Conservation (phyloP, 768 basidiomycete species). For the Dacryopinax primogenitus region DNA sequence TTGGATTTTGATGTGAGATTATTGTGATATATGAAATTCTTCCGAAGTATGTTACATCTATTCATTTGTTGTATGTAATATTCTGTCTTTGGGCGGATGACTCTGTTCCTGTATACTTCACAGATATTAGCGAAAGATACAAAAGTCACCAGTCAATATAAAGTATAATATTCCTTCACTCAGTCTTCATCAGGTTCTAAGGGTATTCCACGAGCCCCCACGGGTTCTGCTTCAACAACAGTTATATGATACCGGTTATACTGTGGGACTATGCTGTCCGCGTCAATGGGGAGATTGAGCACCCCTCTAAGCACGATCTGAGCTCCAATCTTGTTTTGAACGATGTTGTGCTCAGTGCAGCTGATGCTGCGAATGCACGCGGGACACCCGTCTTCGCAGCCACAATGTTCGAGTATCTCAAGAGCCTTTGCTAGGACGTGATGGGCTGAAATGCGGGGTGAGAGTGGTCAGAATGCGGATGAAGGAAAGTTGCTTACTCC, state of each 20-base stretch:
- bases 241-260: conserved; percentile 11
- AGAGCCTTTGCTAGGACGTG: conserved; percentile 49
- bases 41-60: neutral
- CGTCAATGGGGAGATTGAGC: conserved; percentile 35
- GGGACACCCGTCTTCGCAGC: conserved; percentile 56
- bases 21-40: neutral
- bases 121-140: neutral
- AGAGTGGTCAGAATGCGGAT: neutral
- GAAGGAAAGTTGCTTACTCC: conserved; percentile 35
- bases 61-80: neutral
- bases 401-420: conserved; percentile 44
- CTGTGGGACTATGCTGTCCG: conserved; percentile 24
- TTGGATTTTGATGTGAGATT: neutral
- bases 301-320: conserved; percentile 49
- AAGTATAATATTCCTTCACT: neutral
- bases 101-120: neutral
- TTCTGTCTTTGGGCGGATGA: neutral
- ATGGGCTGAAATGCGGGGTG: conserved; percentile 30
- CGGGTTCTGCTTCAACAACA: conserved; percentile 16
- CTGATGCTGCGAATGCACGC: conserved; percentile 51
- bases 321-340: conserved; percentile 66
- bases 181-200: neutral
- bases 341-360: conserved; percentile 61
- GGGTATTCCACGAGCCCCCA: conserved; percentile 5
- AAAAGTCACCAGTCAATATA: too few relatives aligned